Evolutionary conservation across 140 eudicot species (phyloP).

Genomic region (Senecio squalidus): DNA sequence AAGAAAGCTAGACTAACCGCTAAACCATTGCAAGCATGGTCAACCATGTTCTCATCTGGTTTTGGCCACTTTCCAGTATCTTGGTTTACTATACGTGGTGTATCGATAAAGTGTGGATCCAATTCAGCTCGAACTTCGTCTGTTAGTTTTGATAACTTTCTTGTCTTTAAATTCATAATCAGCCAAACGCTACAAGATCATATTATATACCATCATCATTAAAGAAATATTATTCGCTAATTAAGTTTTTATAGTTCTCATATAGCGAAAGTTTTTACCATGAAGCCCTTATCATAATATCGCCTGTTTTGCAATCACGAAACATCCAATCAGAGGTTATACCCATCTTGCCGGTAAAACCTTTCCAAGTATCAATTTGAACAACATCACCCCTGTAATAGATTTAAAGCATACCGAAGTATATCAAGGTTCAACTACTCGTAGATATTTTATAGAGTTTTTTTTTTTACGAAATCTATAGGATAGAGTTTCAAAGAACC

Average conservation of each 20-base stretch:
- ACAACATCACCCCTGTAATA: slow-evolving; percentile 74
- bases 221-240: not conserved
- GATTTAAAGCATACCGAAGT: no score
- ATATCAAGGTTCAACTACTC: not conserved
- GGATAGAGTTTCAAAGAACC: not conserved
- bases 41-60: slow-evolving; percentile 45
- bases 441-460: no score
- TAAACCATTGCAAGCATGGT: slow-evolving; percentile 42
- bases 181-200: slow-evolving; percentile 40
- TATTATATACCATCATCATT: not conserved
- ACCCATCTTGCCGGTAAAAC: slow-evolving; percentile 62
- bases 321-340: slow-evolving; percentile 60
- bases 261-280: slow-evolving; percentile 29
- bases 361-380: slow-evolving; percentile 83
- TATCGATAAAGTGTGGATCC: slow-evolving; percentile 40
- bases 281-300: slow-evolving; percentile 63
- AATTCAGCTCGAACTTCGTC: slow-evolving; percentile 66
- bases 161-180: slow-evolving; percentile 83
- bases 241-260: not conserved
- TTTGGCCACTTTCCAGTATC: slow-evolving; percentile 52
- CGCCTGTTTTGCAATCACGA: slow-evolving; percentile 54
- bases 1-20: slow-evolving; percentile 36
- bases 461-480: no score
- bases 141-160: slow-evolving; percentile 61
- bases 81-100: slow-evolving; percentile 51